Conservation (phyloP, 202 grass and related monocot genomes). For the Brachypodium distachyon region DNA sequence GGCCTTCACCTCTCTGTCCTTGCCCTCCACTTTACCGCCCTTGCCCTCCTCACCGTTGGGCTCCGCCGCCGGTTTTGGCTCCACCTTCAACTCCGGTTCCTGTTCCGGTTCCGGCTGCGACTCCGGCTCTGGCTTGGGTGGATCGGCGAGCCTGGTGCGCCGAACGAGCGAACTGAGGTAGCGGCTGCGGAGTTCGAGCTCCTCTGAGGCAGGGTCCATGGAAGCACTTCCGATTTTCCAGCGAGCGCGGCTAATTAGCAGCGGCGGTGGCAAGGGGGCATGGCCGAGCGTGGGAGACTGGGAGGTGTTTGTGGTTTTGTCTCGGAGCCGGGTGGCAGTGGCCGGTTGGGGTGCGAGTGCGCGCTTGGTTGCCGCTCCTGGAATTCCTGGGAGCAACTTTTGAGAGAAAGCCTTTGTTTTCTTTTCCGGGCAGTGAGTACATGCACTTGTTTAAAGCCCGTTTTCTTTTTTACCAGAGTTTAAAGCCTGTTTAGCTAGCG, state of each 20-base stretch:
- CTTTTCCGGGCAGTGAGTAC: neutral
- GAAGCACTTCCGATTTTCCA: neutral
- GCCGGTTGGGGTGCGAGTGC: neutral
- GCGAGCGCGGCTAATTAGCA: neutral
- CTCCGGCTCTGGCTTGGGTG: constrained; percentile 23
- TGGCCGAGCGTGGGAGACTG: constrained; percentile 2
- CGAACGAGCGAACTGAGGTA: constrained; percentile 78
- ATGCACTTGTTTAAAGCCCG: no score
- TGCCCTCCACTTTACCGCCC: neutral
- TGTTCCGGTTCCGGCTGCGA: neutral
- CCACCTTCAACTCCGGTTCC: neutral
- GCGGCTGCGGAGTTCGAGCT: constrained; percentile 85
- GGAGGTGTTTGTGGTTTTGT: constrained; percentile 5
- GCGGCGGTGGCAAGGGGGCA: constrained; percentile 2
- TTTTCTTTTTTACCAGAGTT: no score
- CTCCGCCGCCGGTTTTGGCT: neutral
- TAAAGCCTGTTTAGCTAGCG: neutral
- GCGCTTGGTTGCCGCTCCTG: constrained; percentile 27
- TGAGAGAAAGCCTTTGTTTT: neutral
- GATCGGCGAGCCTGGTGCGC: constrained; percentile 59
- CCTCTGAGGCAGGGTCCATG: constrained; percentile 55
- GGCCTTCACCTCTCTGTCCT: neutral
- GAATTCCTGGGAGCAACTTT: constrained; percentile 56
- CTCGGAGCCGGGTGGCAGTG: neutral
- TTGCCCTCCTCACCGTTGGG: constrained; percentile 23